phyloP scores from a whole-genome alignment of 805 yeast species.

The Cyberlindnera mrakii region DNA sequence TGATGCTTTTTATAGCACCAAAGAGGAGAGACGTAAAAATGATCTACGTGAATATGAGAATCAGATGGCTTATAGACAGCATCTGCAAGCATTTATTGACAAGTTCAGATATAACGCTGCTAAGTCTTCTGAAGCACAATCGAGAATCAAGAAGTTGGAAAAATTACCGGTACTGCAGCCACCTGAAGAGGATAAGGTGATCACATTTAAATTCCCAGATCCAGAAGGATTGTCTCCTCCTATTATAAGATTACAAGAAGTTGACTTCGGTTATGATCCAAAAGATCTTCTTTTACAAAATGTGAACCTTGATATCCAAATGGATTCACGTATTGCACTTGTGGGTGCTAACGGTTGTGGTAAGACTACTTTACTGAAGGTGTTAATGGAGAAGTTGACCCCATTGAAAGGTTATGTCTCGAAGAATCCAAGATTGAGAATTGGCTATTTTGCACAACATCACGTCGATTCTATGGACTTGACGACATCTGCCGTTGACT shows the following conservation, averaged over 20 bases:
- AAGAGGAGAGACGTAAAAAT: conserved; percentile 91
- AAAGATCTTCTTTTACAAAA: conserved; percentile 57
- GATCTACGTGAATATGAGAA: conserved; percentile 94
- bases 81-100: conserved; percentile 90
- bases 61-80: conserved; percentile 93
- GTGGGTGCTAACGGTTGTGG: conserved; percentile 99
- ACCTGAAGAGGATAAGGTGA: conserved; percentile 85
- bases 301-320: conserved; percentile 85
- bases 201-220: conserved; percentile 89
- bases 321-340: conserved; percentile 92
- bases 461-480: conserved; percentile 98
- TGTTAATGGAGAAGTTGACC: conserved; percentile 68
- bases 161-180: conserved; percentile 89
- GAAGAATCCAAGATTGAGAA: conserved; percentile 78
- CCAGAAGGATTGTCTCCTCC: conserved; percentile 94
- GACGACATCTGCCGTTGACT: conserved; percentile 76
- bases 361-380: conserved; percentile 88
- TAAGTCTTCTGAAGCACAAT: conserved; percentile 94
- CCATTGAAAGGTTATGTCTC: conserved; percentile 79
- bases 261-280: conserved; percentile 77
- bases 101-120: conserved; percentile 97
- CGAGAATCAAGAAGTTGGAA: conserved; percentile 94
- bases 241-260: conserved; percentile 79
- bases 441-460: conserved; percentile 97
- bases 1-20: conserved; percentile 85